A percentile compares a stretch with the other conserved stretches of the same genome.
Evolutionary conservation across 2,329 filamentous ascomycete species (phyloP).

Genomic region (Trichoderma afroharzianum): DNA sequence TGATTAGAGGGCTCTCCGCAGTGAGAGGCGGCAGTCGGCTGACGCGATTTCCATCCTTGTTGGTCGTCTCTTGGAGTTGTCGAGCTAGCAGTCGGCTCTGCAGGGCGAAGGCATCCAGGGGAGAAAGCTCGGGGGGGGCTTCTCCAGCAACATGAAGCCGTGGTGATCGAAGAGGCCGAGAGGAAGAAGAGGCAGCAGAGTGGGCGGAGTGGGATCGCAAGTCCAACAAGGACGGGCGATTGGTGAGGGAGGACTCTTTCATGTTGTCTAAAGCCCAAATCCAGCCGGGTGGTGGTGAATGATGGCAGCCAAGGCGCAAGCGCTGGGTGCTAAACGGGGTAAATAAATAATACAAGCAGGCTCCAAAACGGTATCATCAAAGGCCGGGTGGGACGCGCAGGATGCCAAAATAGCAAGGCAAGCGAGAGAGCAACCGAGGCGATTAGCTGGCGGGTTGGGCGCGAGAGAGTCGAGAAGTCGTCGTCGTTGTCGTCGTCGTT

Average conservation of each 20-base stretch:
- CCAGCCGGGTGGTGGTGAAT: constrained; percentile 1
- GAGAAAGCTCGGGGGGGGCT: constrained; percentile 84
- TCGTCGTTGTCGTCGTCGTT: neutral
- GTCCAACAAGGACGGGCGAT: constrained; percentile 57
- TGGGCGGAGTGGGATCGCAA: constrained; percentile 55
- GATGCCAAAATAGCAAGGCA: neutral
- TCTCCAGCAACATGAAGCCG: constrained; percentile 75
- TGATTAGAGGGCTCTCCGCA: constrained; percentile 73
- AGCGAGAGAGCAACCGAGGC: neutral
- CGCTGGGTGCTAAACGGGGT: constrained; percentile 12
- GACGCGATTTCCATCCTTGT: constrained; percentile 68
- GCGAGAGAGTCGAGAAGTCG: neutral
- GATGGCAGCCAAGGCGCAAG: constrained; percentile 9
- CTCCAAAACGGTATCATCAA: constrained; percentile 7
- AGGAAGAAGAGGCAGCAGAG: constrained; percentile 41
- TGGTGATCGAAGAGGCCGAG: constrained; percentile 63
- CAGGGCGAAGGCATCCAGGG: constrained; percentile 89
- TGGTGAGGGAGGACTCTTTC: constrained; percentile 41
- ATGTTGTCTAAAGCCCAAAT: constrained; percentile 3
- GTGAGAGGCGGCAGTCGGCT: constrained; percentile 82
- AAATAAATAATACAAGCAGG: constrained; percentile 6
- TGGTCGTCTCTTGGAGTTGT: constrained; percentile 74
- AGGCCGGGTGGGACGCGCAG: neutral
- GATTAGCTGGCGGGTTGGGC: neutral
- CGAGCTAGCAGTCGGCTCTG: constrained; percentile 85